Percentiles rank a stretch among this genome's conserved stretches.
phyloP scores from a whole-genome alignment of 2,329 filamentous ascomycete genomes.

The Corinectria fuckeliana region DNA sequence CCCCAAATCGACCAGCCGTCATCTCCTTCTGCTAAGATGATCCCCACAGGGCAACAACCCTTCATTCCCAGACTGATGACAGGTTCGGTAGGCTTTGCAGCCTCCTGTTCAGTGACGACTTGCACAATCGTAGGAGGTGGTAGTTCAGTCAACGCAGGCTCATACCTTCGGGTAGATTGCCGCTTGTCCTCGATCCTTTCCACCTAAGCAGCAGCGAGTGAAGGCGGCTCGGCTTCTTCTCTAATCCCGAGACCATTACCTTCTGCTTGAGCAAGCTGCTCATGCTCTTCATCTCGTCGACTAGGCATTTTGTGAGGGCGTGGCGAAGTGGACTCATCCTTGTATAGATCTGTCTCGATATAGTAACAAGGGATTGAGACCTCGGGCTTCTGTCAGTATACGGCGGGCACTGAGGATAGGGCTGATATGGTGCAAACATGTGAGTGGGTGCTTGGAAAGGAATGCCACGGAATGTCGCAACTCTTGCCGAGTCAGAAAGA shows the following conservation, averaged over 20 bases:
- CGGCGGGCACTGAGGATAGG: not conserved
- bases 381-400: not conserved
- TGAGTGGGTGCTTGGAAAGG: not conserved
- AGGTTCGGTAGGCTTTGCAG: not conserved
- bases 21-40: not conserved
- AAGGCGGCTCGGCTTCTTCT: not conserved
- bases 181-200: not conserved
- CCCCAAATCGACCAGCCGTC: not conserved
- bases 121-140: not conserved
- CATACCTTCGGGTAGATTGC: not conserved
- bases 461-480: not conserved
- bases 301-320: not conserved
- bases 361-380: not conserved
- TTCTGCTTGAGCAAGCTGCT: not conserved
- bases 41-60: not conserved
- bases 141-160: not conserved
- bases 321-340: not conserved
- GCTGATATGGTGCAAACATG: not conserved
- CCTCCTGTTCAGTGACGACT: not conserved
- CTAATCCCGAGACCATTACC: not conserved
- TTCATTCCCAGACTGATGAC: not conserved
- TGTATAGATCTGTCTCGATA: not conserved
- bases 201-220: not conserved
- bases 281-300: not conserved
- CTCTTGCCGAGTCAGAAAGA: not conserved